A percentile compares a stretch with the other conserved stretches of the same genome.
Conservation (phyloP, 2,329 filamentous ascomycete species). For the Albifimbria verrucaria region DNA sequence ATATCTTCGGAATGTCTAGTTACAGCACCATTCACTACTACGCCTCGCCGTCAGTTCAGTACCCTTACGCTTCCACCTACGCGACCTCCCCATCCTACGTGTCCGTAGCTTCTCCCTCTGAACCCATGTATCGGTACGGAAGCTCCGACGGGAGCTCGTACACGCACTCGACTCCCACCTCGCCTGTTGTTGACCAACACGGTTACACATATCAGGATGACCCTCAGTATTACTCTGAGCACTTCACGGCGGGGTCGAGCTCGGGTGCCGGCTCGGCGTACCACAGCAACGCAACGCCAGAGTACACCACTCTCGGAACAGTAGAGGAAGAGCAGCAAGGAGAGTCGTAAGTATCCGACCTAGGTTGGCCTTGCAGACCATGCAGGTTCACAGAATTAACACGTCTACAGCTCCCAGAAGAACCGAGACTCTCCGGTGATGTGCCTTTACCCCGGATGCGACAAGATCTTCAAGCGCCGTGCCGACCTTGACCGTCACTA, state of each 20-base stretch:
- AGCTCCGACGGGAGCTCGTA: constrained; percentile 3
- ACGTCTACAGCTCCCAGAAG: constrained; percentile 10
- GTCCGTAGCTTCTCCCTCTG: neutral
- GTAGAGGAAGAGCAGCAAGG: neutral
- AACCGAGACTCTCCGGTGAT: constrained; percentile 29
- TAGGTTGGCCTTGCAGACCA: neutral
- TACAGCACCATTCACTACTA: neutral
- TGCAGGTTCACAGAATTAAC: neutral
- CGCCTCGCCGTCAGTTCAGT: neutral
- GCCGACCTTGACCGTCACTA: constrained; percentile 55
- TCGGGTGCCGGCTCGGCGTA: neutral
- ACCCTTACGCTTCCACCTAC: neutral
- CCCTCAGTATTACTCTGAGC: neutral
- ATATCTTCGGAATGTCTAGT: neutral
- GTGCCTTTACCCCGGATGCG: constrained; percentile 40
- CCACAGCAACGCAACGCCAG: neutral
- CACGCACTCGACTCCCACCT: neutral
- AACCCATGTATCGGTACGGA: neutral
- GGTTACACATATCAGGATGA: neutral
- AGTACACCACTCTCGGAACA: neutral
- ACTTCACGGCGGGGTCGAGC: too few species aligned
- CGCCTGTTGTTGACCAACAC: neutral
- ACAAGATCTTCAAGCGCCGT: constrained; percentile 42
- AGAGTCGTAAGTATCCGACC: neutral
- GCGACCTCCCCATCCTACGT: neutral